phyloP scores from a whole-genome alignment of 768 basidiomycete genomes.

The Leucosporidium scottii region DNA sequence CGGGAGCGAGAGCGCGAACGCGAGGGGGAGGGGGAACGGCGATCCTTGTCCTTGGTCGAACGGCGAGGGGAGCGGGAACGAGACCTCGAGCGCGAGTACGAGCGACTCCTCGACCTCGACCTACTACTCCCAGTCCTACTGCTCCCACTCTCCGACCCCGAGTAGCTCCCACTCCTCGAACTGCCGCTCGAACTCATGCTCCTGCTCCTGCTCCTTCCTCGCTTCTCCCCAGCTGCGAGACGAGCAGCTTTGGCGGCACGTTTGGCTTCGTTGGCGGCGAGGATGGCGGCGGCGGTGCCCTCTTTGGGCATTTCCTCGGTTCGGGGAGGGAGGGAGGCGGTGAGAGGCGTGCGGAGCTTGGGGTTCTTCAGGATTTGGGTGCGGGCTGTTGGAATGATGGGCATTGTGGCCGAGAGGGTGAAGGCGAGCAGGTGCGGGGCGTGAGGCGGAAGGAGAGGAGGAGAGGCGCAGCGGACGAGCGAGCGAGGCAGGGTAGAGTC shows the following conservation, averaged over 20 bases:
- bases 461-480: neutral
- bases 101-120: too few species aligned
- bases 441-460: neutral
- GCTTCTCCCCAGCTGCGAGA: too few species aligned
- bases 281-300: constrained; percentile 30
- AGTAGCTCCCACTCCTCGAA: neutral
- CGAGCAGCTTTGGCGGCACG: constrained; percentile 12
- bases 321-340: constrained; percentile 5
- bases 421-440: neutral
- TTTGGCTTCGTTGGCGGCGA: constrained; percentile 30
- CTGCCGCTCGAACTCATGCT: neutral
- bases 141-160: neutral
- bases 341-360: constrained; percentile 14
- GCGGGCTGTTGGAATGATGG: neutral
- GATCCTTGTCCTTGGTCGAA: too few species aligned
- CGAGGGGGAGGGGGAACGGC: too few species aligned
- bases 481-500: neutral
- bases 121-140: neutral
- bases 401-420: neutral
- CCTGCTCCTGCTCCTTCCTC: neutral
- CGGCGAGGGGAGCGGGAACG: too few species aligned
- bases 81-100: too few species aligned
- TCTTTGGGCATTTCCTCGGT: constrained; percentile 24
- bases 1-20: too few species aligned
- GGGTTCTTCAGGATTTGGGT: constrained; percentile 34